Evolutionary conservation across 1,139 yeast species (phyloP), one percentile per base, ranked within the genome.

Genomic region (Geotrichum fermentans): DNA sequence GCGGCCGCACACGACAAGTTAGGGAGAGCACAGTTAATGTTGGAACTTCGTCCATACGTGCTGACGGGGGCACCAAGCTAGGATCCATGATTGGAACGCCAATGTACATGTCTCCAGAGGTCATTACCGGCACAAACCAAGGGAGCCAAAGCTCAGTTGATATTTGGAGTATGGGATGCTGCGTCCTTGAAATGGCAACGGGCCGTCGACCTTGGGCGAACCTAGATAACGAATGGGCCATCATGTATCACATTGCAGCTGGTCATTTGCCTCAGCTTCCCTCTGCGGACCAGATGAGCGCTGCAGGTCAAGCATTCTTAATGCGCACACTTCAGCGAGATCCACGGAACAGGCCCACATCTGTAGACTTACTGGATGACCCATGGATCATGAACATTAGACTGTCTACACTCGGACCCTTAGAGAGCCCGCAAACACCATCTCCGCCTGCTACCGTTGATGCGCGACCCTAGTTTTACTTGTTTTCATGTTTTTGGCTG

Each of bases 61-160:
- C 48, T 4, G 32, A 45, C 13, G 34, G 34, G 47, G 54, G n/a
- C 16, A 30, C 75, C 50, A 59, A 71, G 53, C 61, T 73, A 45
- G 68, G 73, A 54, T 69, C 72, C 36, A 80, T 90, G 82, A 87
- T 95, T 0, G 98, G 98, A 45, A 92, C 98, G 0, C 98, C 98
- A 16, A 92, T 92, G 97, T 92, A 92, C 67, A 92, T 92, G 98
- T 87, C 97, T 0, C 98, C 98, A 0, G 98, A 92, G 63, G 89
- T 88, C 0, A 89, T 92, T 51, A 86, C 95, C 1, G 97, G 97
- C 1, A 73, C 81, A 3, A 70, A 76, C 3, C 68, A 77, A 2
- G 85, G 82, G 36, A 75, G 78, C 51, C 81, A 77, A 59, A 95
- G 95, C 1, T 81, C 83, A 8, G 81, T 82, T 35, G 75, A 72